Evolutionary conservation across 345 rosid genomes (phyloP).

Genomic region (Physaria fendleri): DNA sequence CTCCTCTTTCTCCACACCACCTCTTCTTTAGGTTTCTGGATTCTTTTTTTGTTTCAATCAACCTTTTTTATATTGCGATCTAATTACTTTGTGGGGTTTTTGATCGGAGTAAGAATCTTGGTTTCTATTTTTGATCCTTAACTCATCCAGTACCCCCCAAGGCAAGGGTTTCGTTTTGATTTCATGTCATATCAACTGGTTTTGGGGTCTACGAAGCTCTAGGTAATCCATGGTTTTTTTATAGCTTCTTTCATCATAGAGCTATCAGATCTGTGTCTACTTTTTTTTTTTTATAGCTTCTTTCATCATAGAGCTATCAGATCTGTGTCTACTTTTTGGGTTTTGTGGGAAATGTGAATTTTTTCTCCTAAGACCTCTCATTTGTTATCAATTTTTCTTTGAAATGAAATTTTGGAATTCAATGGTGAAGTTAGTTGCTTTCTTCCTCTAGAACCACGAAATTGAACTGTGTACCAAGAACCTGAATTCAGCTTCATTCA

Average conservation of each 20-base stretch:
- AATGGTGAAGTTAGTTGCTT: conserved; percentile 1
- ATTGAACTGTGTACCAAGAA: conserved; percentile 12
- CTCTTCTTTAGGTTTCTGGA: conserved; percentile 19
- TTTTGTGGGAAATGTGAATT: not conserved
- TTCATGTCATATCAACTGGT: conserved; percentile 7
- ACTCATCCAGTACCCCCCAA: not conserved
- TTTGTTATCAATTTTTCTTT: not conserved
- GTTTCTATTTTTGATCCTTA: not conserved
- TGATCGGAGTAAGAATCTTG: not conserved
- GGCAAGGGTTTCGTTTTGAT: not conserved
- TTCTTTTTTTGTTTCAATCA: not conserved
- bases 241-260: not conserved
- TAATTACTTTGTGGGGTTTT: not conserved
- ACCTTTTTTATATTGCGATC: not conserved
- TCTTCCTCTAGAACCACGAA: not conserved
- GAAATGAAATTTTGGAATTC: conserved; percentile 1
- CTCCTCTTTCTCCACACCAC: not conserved
- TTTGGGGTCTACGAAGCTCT: conserved; percentile 10
- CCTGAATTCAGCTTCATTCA: conserved; percentile 10
- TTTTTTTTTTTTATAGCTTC: conserved; percentile 11
- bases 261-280: conserved; percentile 25
- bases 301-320: conserved; percentile 7
- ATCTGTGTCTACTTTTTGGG: conserved; percentile 20
- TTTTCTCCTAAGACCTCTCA: not conserved
- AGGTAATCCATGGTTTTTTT: conserved; percentile 9